Evolutionary conservation across 352 stramenopile species (phyloP), one percentile per base, ranked within the genome.

Genomic region (Ochromonadaceae sp.): DNA sequence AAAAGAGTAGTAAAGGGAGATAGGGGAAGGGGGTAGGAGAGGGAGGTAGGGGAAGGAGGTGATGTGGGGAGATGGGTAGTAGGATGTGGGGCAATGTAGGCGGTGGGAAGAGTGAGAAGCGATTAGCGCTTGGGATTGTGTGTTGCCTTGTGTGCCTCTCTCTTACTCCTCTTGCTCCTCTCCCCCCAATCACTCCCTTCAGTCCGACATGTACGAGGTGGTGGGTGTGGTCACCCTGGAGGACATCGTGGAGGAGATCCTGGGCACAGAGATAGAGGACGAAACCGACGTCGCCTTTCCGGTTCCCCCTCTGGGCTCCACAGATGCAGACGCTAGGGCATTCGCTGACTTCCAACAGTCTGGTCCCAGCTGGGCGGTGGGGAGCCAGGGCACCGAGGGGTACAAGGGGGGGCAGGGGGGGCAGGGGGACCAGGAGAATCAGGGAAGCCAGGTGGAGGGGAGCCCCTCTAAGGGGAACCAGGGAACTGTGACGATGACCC

Each of bases 221-320:
- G 92, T 90, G 46, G 93, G 91, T 1, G 82, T 98, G 30, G 87
- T 99, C 36, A 99, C 92, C 2, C 72, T 98, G 31, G 90, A 99
- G 73, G 93, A 98, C 73, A 95, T 98, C 50, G 88, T 98, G 44
- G 90, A 98, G 70, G 85, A 96, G 62, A 97, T 98, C 67, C 73
- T 98, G 36, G 84, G 86, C 30, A 86, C 92, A 68, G 90, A 96
- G 70, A 95, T 98, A 67, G 78, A 87, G 1, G 90, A 97, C 67
- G 92, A 97, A 70, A 95, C 83, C 22, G 85, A 97, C 71, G 74
- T 72, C n/a, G 26, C 4, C 40, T 44, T 44, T 44, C 15, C 40
- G 17, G 22, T 44, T 44, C 15, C 22, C 15, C 22, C 17, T 44
- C 40, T 44, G 40, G 40, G 22, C 17, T 44, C 22, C 15, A 44